phyloP scores from a whole-genome alignment of 108 stramenopile genomes.

The Nitzschia sp. region DNA sequence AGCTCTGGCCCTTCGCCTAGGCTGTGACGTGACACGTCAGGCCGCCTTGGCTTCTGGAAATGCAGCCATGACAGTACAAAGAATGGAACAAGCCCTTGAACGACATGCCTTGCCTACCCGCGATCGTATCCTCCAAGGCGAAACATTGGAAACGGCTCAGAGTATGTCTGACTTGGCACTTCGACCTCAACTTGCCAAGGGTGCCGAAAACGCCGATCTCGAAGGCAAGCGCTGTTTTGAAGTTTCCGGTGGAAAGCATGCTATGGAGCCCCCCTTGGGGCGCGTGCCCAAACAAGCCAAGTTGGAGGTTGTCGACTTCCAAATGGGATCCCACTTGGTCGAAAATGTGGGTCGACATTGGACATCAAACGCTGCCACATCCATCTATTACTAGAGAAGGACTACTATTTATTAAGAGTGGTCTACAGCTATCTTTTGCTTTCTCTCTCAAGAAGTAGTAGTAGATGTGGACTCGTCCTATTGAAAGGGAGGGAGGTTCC shows the following conservation, averaged over 20 bases:
- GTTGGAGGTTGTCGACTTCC: constrained; percentile 40
- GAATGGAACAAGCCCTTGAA: constrained; percentile 83
- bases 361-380: constrained; percentile 6
- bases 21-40: constrained; percentile 79
- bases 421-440: too few relatives aligned
- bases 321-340: constrained; percentile 20
- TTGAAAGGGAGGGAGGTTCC: too few relatives aligned
- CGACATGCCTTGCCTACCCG: constrained; percentile 42
- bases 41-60: constrained; percentile 70
- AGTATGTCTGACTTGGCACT: constrained; percentile 68
- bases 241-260: constrained; percentile 70
- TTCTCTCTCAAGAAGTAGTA: too few relatives aligned
- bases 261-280: constrained; percentile 65
- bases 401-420: not conserved
- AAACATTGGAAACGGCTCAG: constrained; percentile 41
- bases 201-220: constrained; percentile 52
- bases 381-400: constrained; percentile 9
- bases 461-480: too few relatives aligned
- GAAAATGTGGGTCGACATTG: constrained; percentile 18
- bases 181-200: constrained; percentile 56
- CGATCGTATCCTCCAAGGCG: constrained; percentile 20
- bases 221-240: constrained; percentile 78
- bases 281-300: constrained; percentile 68
- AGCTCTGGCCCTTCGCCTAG: constrained; percentile 65
- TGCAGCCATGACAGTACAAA: constrained; percentile 73